phyloP scores from a whole-genome alignment of 176 grass and related monocot genomes.

The Paspalum vaginatum region DNA sequence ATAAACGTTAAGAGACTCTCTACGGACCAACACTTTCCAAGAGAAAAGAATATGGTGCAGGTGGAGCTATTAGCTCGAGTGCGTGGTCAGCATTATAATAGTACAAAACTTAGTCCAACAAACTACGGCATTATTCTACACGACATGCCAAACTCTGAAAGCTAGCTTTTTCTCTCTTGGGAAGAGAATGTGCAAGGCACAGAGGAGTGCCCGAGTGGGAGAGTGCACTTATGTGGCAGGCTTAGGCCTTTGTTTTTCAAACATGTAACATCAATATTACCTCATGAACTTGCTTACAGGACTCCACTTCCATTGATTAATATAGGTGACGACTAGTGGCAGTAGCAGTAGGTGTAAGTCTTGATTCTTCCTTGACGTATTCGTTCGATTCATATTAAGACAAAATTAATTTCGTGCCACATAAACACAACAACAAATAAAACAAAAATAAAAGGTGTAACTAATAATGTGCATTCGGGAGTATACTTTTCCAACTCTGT shows the following conservation, averaged over 20 bases:
- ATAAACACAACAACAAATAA: background rate
- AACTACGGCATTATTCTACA: constrained; percentile 17
- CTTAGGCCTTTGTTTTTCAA: constrained; percentile 34
- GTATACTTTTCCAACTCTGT: background rate
- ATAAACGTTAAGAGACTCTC: no score
- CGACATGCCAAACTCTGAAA: constrained; percentile 18
- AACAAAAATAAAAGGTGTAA: background rate
- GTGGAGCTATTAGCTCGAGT: constrained; percentile 12
- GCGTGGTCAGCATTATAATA: constrained; percentile 1
- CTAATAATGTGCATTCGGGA: background rate
- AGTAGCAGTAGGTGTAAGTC: constrained; percentile 41
- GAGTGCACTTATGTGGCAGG: constrained; percentile 6
- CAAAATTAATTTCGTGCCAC: constrained; percentile 24
- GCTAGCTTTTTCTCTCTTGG: background rate
- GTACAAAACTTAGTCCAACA: constrained; percentile 1
- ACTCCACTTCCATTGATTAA: constrained; percentile 47
- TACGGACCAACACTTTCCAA: background rate
- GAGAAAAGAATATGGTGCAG: constrained; percentile 12
- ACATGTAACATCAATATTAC: constrained; percentile 51
- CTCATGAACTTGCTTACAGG: constrained; percentile 61
- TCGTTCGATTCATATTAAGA: background rate
- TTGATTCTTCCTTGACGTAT: constrained; percentile 49
- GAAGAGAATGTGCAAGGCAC: constrained; percentile 28
- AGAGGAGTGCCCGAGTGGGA: background rate
- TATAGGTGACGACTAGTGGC: constrained; percentile 2